These are phyloP conservation scores for Umbilicus rupestris DNA, from an alignment of 164 flowering plant species.

Conservation along the genomic window DNA sequence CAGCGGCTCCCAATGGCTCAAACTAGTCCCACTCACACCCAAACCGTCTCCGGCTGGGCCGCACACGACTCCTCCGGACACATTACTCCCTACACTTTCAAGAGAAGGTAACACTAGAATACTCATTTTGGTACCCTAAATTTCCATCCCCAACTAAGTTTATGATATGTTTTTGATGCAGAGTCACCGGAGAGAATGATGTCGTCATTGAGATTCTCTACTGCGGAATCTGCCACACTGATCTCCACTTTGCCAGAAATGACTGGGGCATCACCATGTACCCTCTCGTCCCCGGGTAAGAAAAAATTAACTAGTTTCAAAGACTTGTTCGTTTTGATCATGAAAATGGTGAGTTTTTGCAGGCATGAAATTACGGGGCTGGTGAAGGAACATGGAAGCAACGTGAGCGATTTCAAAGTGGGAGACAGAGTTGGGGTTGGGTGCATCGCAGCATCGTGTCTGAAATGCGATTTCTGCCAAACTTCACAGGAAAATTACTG, in stretches of 20 bases:
- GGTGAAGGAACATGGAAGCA: conserved; percentile 39
- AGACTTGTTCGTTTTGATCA: neutral
- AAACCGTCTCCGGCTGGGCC: too few relatives aligned
- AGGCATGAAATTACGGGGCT: conserved; percentile 62
- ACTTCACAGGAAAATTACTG: conserved; percentile 41
- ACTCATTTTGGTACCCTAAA: neutral
- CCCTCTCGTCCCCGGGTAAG: conserved; percentile 78
- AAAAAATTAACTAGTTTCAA: neutral
- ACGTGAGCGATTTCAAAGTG: conserved; percentile 38
- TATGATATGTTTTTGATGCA: conserved; percentile 11
- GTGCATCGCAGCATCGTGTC: conserved; percentile 42
- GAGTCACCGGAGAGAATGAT: conserved; percentile 56
- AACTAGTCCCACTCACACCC: too few relatives aligned
- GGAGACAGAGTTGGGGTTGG: conserved; percentile 65
- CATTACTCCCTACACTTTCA: conserved; percentile 51
- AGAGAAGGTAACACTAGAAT: conserved; percentile 34
- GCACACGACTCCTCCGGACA: conserved; percentile 52
- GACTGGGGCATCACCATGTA: conserved; percentile 77
- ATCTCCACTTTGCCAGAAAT: conserved; percentile 44
- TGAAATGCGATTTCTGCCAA: conserved; percentile 36
- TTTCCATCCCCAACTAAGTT: neutral
- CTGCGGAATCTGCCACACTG: conserved; percentile 82
- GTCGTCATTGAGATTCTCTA: conserved; percentile 54
- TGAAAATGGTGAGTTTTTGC: neutral
- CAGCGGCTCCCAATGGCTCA: too few relatives aligned